Percentiles rank a stretch among this genome's conserved stretches.
Evolutionary conservation across 352 stramenopile species (phyloP).

Genomic region (Globisporangium acanthophoron): DNA sequence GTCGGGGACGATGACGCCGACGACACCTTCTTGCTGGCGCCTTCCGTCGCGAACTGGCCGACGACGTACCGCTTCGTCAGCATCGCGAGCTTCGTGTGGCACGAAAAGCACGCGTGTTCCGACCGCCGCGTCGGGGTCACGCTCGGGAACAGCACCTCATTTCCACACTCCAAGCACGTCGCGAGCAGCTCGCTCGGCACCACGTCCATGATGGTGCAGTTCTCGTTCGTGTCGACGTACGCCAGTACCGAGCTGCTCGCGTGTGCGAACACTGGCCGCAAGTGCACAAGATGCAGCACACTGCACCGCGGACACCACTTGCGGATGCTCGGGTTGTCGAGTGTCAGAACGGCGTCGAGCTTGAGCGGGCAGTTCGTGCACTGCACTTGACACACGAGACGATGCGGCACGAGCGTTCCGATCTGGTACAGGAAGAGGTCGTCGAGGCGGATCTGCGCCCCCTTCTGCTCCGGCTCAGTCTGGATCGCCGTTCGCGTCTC

Average conservation of each 20-base stretch:
- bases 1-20: constrained; percentile 8
- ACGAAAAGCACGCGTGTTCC: constrained; percentile 67
- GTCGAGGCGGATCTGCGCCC: constrained; percentile 51
- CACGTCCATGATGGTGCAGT: constrained; percentile 67
- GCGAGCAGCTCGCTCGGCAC: constrained; percentile 66
- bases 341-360: constrained; percentile 52
- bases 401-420: constrained; percentile 67
- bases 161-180: constrained; percentile 60
- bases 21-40: background rate
- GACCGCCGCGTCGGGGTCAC: constrained; percentile 43
- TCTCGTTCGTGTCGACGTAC: constrained; percentile 63
- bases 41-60: constrained; percentile 9
- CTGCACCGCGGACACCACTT: constrained; percentile 84
- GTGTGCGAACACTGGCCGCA: constrained; percentile 70
- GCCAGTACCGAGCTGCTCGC: constrained; percentile 50
- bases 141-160: constrained; percentile 55
- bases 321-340: constrained; percentile 38
- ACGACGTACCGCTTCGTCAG: constrained; percentile 55
- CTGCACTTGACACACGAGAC: constrained; percentile 55
- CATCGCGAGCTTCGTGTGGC: constrained; percentile 73
- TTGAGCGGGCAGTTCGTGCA: constrained; percentile 70
- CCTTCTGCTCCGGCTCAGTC: constrained; percentile 45
- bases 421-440: constrained; percentile 76
- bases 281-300: constrained; percentile 53
- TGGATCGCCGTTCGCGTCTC: constrained; percentile 42